A percentile compares a stretch with the other conserved stretches of the same genome.
Conservation (phyloP, 2,329 filamentous ascomycete species). For the Exophiala sp. region DNA sequence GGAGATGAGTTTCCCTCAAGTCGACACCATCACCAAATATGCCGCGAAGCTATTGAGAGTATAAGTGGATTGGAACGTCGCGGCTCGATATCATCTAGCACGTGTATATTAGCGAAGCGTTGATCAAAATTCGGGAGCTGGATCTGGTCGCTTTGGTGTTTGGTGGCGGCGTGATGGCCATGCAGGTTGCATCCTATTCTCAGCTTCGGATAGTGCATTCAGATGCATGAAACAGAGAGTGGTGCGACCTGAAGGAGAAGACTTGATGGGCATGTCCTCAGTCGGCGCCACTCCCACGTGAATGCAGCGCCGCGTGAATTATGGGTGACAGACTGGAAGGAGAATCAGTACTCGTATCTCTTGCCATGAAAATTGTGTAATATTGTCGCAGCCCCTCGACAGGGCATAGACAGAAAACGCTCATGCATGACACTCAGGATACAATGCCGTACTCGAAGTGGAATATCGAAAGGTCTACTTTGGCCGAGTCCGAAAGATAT, state of each 20-base stretch:
- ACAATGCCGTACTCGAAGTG: no score
- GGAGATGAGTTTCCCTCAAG: constrained; percentile 91
- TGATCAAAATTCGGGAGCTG: constrained; percentile 18
- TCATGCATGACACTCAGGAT: no score
- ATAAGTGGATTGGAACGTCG: constrained; percentile 43
- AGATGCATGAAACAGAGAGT: neutral
- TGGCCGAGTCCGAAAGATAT: no score
- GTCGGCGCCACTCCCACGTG: no score
- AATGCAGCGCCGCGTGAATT: no score
- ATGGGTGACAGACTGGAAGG: no score
- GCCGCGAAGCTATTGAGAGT: constrained; percentile 83
- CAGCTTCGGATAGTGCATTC: constrained; percentile 14
- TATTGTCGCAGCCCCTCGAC: no score
- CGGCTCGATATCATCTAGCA: constrained; percentile 13
- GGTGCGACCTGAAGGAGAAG: neutral
- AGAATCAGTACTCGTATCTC: no score
- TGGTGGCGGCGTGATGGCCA: constrained; percentile 14
- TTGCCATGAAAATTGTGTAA: no score
- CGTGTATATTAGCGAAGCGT: constrained; percentile 25
- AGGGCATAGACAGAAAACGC: no score
- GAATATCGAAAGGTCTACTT: no score
- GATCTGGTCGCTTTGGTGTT: constrained; percentile 7
- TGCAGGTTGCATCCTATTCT: constrained; percentile 4
- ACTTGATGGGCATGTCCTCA: neutral
- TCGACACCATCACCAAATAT: constrained; percentile 81